Evolutionary conservation across 2,329 filamentous ascomycete species (phyloP).

Genomic region (Samsoniella hepiali): DNA sequence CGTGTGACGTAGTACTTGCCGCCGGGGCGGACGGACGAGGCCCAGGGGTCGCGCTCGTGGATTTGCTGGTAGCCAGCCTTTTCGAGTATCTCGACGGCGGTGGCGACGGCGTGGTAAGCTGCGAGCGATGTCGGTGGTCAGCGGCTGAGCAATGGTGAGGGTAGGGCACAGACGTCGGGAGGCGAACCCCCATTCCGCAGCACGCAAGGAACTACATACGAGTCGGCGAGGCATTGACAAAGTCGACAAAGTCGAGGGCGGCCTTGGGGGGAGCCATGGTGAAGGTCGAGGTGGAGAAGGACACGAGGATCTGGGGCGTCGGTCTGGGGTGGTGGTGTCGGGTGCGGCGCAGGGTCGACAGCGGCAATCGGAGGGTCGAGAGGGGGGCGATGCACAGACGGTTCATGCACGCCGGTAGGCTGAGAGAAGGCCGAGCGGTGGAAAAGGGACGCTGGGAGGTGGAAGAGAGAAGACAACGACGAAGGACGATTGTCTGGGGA

Average conservation of each 20-base stretch:
- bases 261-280: slow-evolving; percentile 53
- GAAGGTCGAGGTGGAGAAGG: slow-evolving; percentile 32
- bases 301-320: not conserved
- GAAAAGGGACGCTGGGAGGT: not conserved
- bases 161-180: too few relatives aligned
- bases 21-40: slow-evolving; percentile 71
- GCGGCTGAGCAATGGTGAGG: not conserved
- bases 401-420: not conserved
- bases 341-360: not conserved
- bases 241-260: slow-evolving; percentile 83
- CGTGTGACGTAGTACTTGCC: slow-evolving; percentile 96
- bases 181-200: too few relatives aligned
- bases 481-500: not conserved
- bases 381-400: not conserved
- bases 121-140: slow-evolving; percentile 17
- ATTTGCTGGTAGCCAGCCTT: slow-evolving; percentile 84
- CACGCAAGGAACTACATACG: slow-evolving; percentile 53
- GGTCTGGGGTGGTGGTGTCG: not conserved
- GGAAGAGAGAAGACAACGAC: not conserved
- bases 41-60: slow-evolving; percentile 88
- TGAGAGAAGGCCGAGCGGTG: not conserved
- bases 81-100: slow-evolving; percentile 70
- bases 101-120: slow-evolving; percentile 94
- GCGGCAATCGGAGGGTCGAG: not conserved
- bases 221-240: slow-evolving; percentile 91